These are phyloP conservation scores for Aureobasidium sp. DNA, from an alignment of 2,329 filamentous ascomycete genomes.

Conservation along the genomic window DNA sequence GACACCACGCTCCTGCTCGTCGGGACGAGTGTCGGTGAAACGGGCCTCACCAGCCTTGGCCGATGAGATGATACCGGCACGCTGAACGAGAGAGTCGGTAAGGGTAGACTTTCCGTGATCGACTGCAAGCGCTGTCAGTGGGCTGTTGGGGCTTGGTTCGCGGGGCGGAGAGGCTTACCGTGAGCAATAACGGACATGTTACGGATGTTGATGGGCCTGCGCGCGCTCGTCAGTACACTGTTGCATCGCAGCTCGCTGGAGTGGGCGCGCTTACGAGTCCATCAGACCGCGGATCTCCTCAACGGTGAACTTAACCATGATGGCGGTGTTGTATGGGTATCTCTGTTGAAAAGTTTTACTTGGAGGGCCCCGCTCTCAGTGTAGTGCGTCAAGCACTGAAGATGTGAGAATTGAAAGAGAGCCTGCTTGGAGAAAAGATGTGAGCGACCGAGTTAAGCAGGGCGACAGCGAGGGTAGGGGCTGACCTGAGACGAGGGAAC, in stretches of 20 bases:
- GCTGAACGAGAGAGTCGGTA: conserved; percentile 97
- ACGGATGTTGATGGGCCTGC: conserved; percentile 62
- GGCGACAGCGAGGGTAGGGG: conserved; percentile 4
- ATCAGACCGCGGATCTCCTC: conserved; percentile 76
- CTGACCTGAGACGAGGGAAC: conserved; percentile 11
- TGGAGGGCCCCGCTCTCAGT: conserved; percentile 21
- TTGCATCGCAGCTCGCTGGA: not conserved
- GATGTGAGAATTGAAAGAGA: conserved; percentile 15
- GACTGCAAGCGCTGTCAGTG: conserved; percentile 43
- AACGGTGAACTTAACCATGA: conserved; percentile 99
- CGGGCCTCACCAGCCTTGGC: conserved; percentile 93
- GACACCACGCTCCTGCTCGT: conserved; percentile 99
- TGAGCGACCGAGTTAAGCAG: conserved; percentile 2
- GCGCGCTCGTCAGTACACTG: not conserved
- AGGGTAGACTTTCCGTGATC: conserved; percentile 99
- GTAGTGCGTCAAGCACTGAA: conserved; percentile 15
- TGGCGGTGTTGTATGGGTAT: conserved; percentile 59
- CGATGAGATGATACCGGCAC: conserved; percentile 98
- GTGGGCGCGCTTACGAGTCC: conserved; percentile 37
- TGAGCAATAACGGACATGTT: conserved; percentile 99
- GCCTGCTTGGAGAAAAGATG: conserved; percentile 19
- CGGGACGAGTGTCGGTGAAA: conserved; percentile 92
- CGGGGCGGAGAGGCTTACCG: conserved; percentile 42
- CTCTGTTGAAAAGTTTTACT: conserved; percentile 19
- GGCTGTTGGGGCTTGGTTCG: not conserved